These are phyloP conservation scores for Podaxis sp. DNA, from an alignment of 768 basidiomycete species.

Conservation along the genomic window DNA sequence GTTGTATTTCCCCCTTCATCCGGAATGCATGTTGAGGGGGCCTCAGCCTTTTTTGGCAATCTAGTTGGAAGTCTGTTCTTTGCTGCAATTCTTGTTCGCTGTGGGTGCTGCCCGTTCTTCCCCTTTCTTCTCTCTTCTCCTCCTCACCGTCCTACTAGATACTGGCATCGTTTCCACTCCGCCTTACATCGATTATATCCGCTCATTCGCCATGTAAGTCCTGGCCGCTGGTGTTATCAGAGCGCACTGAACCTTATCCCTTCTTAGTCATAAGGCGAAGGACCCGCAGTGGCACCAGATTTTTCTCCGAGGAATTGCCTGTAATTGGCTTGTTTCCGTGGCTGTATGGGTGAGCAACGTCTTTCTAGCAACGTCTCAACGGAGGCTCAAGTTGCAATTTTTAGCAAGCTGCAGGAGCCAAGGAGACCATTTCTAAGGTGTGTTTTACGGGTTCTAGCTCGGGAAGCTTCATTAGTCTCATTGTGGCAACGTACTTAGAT, in stretches of 20 bases:
- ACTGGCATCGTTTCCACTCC: slow-evolving; percentile 53
- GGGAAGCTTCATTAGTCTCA: neutral
- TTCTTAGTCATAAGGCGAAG: slow-evolving; percentile 51
- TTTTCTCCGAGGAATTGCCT: slow-evolving; percentile 68
- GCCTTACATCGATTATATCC: slow-evolving; percentile 54
- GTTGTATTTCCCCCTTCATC: neutral
- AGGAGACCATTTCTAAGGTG: slow-evolving; percentile 67
- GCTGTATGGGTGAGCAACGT: slow-evolving; percentile 60
- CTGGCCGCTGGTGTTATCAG: neutral
- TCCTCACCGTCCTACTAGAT: slow-evolving; percentile 30
- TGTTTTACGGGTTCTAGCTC: neutral
- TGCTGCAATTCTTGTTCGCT: slow-evolving; percentile 58
- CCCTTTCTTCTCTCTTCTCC: neutral
- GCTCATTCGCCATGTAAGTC: slow-evolving; percentile 52
- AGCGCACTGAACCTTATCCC: neutral
- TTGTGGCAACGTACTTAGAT: slow-evolving; percentile 29
- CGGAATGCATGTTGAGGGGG: neutral
- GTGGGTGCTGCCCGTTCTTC: slow-evolving; percentile 32
- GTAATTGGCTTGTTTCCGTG: slow-evolving; percentile 73
- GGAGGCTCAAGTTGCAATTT: neutral
- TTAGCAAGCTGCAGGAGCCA: slow-evolving; percentile 67
- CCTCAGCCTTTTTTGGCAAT: slow-evolving; percentile 65
- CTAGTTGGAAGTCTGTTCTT: slow-evolving; percentile 68
- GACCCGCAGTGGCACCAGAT: slow-evolving; percentile 71
- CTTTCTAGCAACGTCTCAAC: neutral